Conservation (phyloP, 2,329 filamentous ascomycete species). For the Claviceps capensis region DNA sequence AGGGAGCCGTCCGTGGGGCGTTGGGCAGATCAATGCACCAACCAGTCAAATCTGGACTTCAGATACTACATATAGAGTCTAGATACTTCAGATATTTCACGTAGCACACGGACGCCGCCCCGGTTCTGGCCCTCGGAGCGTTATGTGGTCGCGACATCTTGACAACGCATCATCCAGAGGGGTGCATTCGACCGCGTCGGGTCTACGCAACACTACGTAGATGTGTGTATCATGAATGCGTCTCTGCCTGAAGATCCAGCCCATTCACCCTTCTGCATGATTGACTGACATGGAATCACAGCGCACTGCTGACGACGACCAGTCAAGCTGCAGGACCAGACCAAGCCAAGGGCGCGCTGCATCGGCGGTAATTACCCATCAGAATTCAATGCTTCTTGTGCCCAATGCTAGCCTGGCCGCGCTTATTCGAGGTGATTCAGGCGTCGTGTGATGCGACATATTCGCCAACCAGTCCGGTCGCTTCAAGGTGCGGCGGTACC, state of each 20-base stretch:
- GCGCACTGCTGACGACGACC: background rate
- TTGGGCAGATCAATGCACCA: background rate
- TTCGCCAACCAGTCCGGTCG: background rate
- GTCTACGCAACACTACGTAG: background rate
- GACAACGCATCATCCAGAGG: constrained; percentile 35
- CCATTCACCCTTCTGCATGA: background rate
- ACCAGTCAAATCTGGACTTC: background rate
- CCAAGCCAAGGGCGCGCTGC: background rate
- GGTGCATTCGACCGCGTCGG: background rate
- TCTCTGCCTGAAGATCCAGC: constrained; percentile 7
- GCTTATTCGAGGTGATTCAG: constrained; percentile 12
- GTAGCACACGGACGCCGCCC: too few species aligned
- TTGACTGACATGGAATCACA: background rate
- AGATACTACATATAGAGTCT: background rate
- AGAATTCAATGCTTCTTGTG: constrained; percentile 16
- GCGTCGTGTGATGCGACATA: background rate
- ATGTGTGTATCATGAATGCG: constrained; percentile 4
- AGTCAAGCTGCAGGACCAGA: background rate
- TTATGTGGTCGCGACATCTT: constrained; percentile 23
- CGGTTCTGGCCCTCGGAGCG: constrained; percentile 10
- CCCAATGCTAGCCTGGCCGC: constrained; percentile 16
- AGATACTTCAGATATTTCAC: too few species aligned
- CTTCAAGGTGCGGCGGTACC: background rate
- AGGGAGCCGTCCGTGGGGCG: background rate
- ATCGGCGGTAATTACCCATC: background rate